Evolutionary conservation across 176 grass and related monocot genomes (phyloP).

Genomic region (Thinopyrum elongatum): DNA sequence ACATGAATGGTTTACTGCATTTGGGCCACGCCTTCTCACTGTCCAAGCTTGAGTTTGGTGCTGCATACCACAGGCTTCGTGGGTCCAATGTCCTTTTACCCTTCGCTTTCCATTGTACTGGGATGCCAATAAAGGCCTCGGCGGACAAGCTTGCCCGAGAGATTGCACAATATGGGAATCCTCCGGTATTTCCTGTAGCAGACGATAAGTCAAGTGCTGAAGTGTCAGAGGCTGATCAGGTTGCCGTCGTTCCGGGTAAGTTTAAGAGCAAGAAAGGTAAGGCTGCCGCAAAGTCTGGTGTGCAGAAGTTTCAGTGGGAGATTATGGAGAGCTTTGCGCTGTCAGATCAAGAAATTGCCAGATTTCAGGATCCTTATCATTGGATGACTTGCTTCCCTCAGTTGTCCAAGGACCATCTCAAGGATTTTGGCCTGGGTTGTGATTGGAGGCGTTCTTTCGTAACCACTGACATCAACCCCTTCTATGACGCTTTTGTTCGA

Average conservation of each 20-base stretch:
- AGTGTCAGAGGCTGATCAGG: slow-evolving; percentile 23
- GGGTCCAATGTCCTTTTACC: slow-evolving; percentile 66
- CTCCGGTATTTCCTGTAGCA: slow-evolving; percentile 47
- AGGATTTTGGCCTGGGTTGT: slow-evolving; percentile 65
- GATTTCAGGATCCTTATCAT: slow-evolving; percentile 68
- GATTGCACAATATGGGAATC: slow-evolving; percentile 59
- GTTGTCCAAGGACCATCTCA: slow-evolving; percentile 55
- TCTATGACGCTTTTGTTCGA: slow-evolving; percentile 76
- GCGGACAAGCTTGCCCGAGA: slow-evolving; percentile 72
- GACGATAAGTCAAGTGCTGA: slow-evolving; percentile 41
- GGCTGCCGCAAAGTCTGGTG: slow-evolving; percentile 58
- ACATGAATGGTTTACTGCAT: slow-evolving; percentile 84
- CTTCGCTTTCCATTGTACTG: slow-evolving; percentile 78
- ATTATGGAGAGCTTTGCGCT: slow-evolving; percentile 66
- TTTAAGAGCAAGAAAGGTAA: slow-evolving; percentile 77
- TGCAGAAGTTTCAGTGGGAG: slow-evolving; percentile 68
- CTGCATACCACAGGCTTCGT: slow-evolving; percentile 58
- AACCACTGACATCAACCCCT: slow-evolving; percentile 71
- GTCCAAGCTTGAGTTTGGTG: slow-evolving; percentile 77
- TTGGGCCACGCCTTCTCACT: slow-evolving; percentile 70
- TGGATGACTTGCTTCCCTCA: slow-evolving; percentile 71
- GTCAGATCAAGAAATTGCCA: slow-evolving; percentile 51
- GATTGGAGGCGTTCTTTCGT: slow-evolving; percentile 79
- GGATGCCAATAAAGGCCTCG: slow-evolving; percentile 85
- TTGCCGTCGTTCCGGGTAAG: slow-evolving; percentile 47